Evolutionary conservation across 2,329 filamentous ascomycete genomes (phyloP).

Genomic region (Trichothecium roseum): DNA sequence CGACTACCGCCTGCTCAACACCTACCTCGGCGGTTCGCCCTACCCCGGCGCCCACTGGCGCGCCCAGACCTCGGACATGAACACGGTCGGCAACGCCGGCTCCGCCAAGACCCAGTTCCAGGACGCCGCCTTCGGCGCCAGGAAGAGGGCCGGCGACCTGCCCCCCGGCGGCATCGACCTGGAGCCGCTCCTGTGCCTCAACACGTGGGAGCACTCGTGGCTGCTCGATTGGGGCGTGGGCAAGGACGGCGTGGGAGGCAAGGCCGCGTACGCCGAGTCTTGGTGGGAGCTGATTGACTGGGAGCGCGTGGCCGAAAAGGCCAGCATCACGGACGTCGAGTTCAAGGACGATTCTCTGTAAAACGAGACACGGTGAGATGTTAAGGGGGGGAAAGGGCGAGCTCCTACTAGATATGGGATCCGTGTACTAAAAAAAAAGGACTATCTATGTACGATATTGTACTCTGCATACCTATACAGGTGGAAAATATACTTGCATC

Average conservation of each 20-base stretch:
- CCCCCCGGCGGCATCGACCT: slow-evolving; percentile 59
- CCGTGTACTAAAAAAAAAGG: slow-evolving; percentile 3
- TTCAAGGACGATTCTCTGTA: slow-evolving; percentile 2
- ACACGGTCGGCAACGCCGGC: slow-evolving; percentile 39
- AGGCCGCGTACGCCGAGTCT: slow-evolving; percentile 60
- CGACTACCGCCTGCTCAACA: slow-evolving; percentile 63
- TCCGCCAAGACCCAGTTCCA: slow-evolving; percentile 27
- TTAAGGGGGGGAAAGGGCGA: neutral
- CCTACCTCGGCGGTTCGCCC: slow-evolving; percentile 85
- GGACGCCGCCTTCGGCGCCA: slow-evolving; percentile 20
- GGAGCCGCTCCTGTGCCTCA: slow-evolving; percentile 76
- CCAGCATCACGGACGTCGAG: slow-evolving; percentile 11
- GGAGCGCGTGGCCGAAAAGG: slow-evolving; percentile 51
- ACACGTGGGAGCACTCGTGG: slow-evolving; percentile 95
- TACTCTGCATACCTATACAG: slow-evolving; percentile 20
- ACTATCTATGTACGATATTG: slow-evolving; percentile 17
- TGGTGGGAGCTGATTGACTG: slow-evolving; percentile 92
- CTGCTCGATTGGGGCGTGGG: slow-evolving; percentile 66
- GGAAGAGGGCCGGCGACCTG: slow-evolving; percentile 20
- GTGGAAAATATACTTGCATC: slow-evolving; percentile 14
- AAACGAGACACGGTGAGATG: neutral
- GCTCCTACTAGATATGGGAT: too few relatives aligned
- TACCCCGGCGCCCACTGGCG: slow-evolving; percentile 80
- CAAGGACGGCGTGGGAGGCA: slow-evolving; percentile 53
- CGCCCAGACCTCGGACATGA: slow-evolving; percentile 58